Evolutionary conservation across 805 yeast species (phyloP).

Genomic region (Lachancea nothofagi): DNA sequence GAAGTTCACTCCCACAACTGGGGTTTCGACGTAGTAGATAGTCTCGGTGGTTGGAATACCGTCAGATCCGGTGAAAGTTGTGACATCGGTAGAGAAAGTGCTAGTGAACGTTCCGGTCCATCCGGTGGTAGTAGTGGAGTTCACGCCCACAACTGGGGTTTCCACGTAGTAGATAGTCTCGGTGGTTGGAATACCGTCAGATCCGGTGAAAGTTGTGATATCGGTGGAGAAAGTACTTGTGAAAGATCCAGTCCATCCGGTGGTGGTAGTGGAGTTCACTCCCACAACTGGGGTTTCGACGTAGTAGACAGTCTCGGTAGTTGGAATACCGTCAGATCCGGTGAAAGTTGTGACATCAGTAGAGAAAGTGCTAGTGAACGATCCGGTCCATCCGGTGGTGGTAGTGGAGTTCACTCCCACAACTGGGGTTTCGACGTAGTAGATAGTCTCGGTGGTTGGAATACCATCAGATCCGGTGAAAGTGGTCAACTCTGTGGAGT

Average conservation of each 20-base stretch:
- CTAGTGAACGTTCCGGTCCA: conserved; percentile 9
- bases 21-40: conserved; percentile 8
- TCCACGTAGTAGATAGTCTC: conserved; percentile 13
- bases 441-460: conserved; percentile 4
- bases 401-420: conserved; percentile 11
- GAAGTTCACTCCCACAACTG: neutral
- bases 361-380: too few relatives aligned
- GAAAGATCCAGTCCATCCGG: conserved; percentile 4
- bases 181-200: conserved; percentile 13
- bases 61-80: conserved; percentile 4
- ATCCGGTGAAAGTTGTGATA: conserved; percentile 9
- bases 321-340: conserved; percentile 11
- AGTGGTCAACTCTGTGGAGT: conserved; percentile 3
- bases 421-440: conserved; percentile 9
- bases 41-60: conserved; percentile 8
- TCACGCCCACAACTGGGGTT: conserved; percentile 10
- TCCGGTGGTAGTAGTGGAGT: conserved; percentile 1
- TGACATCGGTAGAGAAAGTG: conserved; percentile 8
- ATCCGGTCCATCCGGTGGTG: too few relatives aligned
- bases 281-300: too few relatives aligned
- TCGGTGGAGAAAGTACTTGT: conserved; percentile 5
- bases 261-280: conserved; percentile 7
- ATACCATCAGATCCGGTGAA: conserved; percentile 9
- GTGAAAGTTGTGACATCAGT: conserved; percentile 10
- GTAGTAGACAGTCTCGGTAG: conserved; percentile 12